Conservation (phyloP, 768 basidiomycete genomes). For the Calocybe indica region DNA sequence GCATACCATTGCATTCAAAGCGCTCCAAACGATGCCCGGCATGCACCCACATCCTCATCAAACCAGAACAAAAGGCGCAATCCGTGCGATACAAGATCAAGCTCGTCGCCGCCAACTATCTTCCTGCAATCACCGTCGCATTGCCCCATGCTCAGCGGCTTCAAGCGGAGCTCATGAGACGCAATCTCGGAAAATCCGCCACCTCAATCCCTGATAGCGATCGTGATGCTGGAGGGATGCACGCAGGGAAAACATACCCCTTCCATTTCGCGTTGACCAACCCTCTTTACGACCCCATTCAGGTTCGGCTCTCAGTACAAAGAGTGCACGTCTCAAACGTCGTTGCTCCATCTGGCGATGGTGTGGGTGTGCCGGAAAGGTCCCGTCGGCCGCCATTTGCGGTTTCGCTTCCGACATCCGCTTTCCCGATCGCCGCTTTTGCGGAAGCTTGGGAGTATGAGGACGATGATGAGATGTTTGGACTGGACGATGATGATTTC, state of each 20-base stretch:
- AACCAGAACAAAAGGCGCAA: constrained; percentile 95
- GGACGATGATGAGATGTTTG: constrained; percentile 90
- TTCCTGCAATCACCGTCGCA: constrained; percentile 76
- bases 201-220: constrained; percentile 35
- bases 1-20: constrained; percentile 91
- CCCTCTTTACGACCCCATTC: constrained; percentile 93
- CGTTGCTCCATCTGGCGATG: constrained; percentile 26
- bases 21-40: constrained; percentile 91
- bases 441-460: constrained; percentile 99
- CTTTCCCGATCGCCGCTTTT: constrained; percentile 83
- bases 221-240: constrained; percentile 36
- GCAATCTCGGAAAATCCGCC: constrained; percentile 33
- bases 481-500: constrained; percentile 38
- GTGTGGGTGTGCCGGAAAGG: constrained; percentile 41
- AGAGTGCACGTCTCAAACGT: constrained; percentile 47
- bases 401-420: constrained; percentile 68
- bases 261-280: constrained; percentile 93
- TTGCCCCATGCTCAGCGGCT: constrained; percentile 52
- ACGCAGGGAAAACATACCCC: constrained; percentile 75
- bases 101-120: constrained; percentile 90
- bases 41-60: constrained; percentile 95
- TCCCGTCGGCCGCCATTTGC: constrained; percentile 70
- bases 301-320: constrained; percentile 81
- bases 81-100: constrained; percentile 96
- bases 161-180: constrained; percentile 36